A percentile compares a stretch with the other conserved stretches of the same genome.
phyloP scores from a whole-genome alignment of 2,329 filamentous ascomycete genomes.

The Leptographium flavum region DNA sequence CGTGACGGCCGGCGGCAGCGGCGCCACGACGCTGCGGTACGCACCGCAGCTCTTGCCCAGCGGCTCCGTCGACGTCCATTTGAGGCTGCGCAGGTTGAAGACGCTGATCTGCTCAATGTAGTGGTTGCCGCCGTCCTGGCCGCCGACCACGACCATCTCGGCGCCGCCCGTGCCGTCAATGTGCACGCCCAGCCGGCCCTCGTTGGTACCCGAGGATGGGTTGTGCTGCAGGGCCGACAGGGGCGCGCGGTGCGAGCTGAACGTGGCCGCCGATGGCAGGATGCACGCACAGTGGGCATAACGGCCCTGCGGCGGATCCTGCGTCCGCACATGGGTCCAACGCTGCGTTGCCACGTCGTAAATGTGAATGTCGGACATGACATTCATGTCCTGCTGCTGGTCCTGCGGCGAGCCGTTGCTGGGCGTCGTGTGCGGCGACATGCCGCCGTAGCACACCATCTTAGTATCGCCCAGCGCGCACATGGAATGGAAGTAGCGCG shows the following conservation, averaged over 20 bases:
- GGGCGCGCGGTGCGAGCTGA: constrained; percentile 72
- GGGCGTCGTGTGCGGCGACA: constrained; percentile 62
- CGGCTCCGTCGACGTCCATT: constrained; percentile 83
- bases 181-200: constrained; percentile 74
- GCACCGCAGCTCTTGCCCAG: constrained; percentile 89
- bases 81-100: constrained; percentile 87
- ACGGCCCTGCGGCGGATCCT: constrained; percentile 76
- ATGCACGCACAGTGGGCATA: constrained; percentile 96
- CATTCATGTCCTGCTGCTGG: constrained; percentile 71
- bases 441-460: constrained; percentile 93
- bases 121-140: constrained; percentile 93
- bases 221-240: constrained; percentile 84
- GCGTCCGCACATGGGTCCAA: constrained; percentile 74
- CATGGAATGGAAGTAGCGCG: constrained; percentile 93
- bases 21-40: constrained; percentile 88
- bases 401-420: constrained; percentile 37
- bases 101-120: constrained; percentile 99
- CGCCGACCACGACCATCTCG: constrained; percentile 94
- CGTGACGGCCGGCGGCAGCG: constrained; percentile 53
- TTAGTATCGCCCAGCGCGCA: constrained; percentile 90
- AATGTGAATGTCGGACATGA: constrained; percentile 97
- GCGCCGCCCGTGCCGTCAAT: constrained; percentile 85
- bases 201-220: constrained; percentile 67
- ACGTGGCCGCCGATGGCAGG: constrained; percentile 72
- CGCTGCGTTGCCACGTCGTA: constrained; percentile 71